These are phyloP conservation scores for Serendipita vermifera DNA, from an alignment of 768 basidiomycete genomes.

Conservation along the genomic window DNA sequence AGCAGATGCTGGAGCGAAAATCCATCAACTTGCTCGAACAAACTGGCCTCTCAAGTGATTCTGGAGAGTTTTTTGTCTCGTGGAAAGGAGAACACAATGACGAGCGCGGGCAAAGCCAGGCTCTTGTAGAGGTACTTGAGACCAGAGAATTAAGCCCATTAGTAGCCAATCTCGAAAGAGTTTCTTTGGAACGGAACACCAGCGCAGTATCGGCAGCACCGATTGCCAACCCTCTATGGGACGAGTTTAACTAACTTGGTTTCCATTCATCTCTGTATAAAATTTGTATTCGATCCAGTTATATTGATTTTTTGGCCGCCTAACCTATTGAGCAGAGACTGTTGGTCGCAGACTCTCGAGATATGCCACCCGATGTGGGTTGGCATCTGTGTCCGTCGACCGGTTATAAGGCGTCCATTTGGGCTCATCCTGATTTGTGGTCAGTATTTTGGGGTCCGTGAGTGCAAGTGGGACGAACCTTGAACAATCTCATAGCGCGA, in stretches of 20 bases:
- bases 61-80: constrained; percentile 43
- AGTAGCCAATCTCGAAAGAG: neutral
- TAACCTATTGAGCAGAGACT: neutral
- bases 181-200: neutral
- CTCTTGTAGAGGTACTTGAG: constrained; percentile 53
- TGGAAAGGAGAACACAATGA: constrained; percentile 52
- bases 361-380: constrained; percentile 50
- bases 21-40: constrained; percentile 55
- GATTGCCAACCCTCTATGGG: neutral
- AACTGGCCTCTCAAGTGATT: constrained; percentile 27
- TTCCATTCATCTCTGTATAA: neutral
- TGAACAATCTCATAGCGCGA: constrained; percentile 72
- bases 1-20: constrained; percentile 67
- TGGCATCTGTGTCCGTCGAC: constrained; percentile 44
- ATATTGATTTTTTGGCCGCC: neutral
- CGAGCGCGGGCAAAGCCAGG: constrained; percentile 43
- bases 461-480: constrained; percentile 32
- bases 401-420: constrained; percentile 80
- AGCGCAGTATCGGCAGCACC: neutral
- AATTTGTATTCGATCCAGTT: neutral
- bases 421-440: constrained; percentile 57
- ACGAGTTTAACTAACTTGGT: neutral
- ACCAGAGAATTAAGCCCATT: constrained; percentile 27
- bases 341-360: constrained; percentile 27
- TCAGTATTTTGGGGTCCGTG: neutral